Percentiles rank a stretch among this genome's conserved stretches.
Conservation (phyloP, 1,139 yeast genomes). For the Lodderomyces elongisporus region DNA sequence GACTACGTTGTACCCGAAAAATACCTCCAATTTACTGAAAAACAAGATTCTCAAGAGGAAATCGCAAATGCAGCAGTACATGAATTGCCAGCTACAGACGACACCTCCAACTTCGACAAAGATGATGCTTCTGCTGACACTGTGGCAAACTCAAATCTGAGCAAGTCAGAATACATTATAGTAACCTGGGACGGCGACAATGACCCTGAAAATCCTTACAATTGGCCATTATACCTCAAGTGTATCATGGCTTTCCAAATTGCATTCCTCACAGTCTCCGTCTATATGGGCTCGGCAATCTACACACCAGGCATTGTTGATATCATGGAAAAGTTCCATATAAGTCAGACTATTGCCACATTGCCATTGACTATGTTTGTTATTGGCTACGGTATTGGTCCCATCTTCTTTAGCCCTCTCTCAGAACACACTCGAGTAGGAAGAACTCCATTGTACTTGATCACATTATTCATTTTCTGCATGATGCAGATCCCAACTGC, state of each 20-base stretch:
- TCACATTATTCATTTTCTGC: slow-evolving; percentile 20
- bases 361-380: slow-evolving; percentile 28
- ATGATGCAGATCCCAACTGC: slow-evolving; percentile 26
- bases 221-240: slow-evolving; percentile 22
- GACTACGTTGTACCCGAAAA: slow-evolving; percentile 30
- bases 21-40: slow-evolving; percentile 12
- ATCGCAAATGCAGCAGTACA: background rate
- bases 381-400: slow-evolving; percentile 30
- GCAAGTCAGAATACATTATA: slow-evolving; percentile 5
- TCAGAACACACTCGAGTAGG: slow-evolving; percentile 37
- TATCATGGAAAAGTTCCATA: slow-evolving; percentile 20
- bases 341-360: slow-evolving; percentile 24
- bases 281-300: slow-evolving; percentile 26
- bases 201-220: slow-evolving; percentile 27
- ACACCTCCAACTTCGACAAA: background rate
- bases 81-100: background rate
- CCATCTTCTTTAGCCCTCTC: slow-evolving; percentile 29
- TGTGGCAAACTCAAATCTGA: background rate
- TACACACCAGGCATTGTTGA: slow-evolving; percentile 29
- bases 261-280: slow-evolving; percentile 18
- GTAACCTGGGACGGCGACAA: slow-evolving; percentile 25
- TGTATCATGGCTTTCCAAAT: slow-evolving; percentile 17
- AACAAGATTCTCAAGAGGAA: slow-evolving; percentile 1
- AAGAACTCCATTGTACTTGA: slow-evolving; percentile 22
- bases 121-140: background rate